Percentiles rank a stretch among this genome's conserved stretches.
phyloP scores from a whole-genome alignment of 2,329 filamentous ascomycete species.

The Macroventuria anomochaeta region DNA sequence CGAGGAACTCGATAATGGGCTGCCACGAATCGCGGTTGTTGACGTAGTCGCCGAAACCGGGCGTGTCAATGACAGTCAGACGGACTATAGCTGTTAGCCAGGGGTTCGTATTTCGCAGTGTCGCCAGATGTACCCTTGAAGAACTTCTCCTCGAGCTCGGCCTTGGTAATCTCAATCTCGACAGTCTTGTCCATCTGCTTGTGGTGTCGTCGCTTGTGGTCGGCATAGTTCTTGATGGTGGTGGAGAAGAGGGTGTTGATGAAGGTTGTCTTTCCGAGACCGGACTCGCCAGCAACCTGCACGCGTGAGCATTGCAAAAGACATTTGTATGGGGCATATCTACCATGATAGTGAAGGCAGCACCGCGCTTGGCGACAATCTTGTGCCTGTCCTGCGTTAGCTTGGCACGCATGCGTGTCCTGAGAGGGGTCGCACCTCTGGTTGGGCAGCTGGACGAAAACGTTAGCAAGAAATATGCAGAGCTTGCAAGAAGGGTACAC shows the following conservation, averaged over 20 bases:
- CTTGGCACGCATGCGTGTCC: slow-evolving; percentile 24
- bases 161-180: slow-evolving; percentile 99
- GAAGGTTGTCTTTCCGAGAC: slow-evolving; percentile 98
- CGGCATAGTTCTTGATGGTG: slow-evolving; percentile 99
- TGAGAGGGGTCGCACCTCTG: slow-evolving; percentile 61
- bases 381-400: slow-evolving; percentile 64
- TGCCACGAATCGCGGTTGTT: slow-evolving; percentile 99
- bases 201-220: slow-evolving; percentile 98
- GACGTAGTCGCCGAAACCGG: slow-evolving; percentile 98
- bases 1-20: slow-evolving; percentile 99
- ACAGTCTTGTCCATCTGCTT: slow-evolving; percentile 99
- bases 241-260: slow-evolving; percentile 99
- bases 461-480: slow-evolving; percentile 41
- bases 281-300: slow-evolving; percentile 96
- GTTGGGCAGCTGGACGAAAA: slow-evolving; percentile 65
- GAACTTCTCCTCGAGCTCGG: slow-evolving; percentile 99
- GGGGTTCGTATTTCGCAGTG: not conserved
- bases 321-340: slow-evolving; percentile 28
- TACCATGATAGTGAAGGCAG: slow-evolving; percentile 99
- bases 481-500: slow-evolving; percentile 42
- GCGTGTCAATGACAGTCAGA: slow-evolving; percentile 97
- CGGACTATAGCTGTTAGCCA: slow-evolving; percentile 70
- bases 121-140: slow-evolving; percentile 79
- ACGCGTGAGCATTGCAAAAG: not conserved
- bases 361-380: slow-evolving; percentile 83